A percentile compares a stretch with the other conserved stretches of the same genome.
Conservation (phyloP, 768 basidiomycete species). For the Trametes cingulata region DNA sequence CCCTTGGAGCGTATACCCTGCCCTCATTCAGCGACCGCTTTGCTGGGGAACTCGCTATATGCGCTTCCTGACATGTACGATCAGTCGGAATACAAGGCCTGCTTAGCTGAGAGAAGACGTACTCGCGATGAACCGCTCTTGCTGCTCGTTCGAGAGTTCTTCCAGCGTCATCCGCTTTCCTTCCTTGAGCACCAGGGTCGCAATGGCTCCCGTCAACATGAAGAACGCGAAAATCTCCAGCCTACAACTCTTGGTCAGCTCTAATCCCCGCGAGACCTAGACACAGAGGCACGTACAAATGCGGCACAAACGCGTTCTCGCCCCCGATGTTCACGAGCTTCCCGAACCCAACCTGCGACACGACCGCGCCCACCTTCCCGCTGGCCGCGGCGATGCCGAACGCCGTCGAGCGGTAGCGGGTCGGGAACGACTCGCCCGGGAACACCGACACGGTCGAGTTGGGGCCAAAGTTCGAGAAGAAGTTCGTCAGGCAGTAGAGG, state of each 20-base stretch:
- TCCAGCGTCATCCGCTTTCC: conserved; percentile 40
- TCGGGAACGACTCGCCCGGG: conserved; percentile 48
- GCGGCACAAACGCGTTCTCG: conserved; percentile 31
- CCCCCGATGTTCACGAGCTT: conserved; percentile 40
- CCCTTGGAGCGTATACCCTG: too few relatives aligned
- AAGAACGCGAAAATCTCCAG: conserved; percentile 47
- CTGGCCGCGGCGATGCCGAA: conserved; percentile 47
- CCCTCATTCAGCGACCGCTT: not conserved
- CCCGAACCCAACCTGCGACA: conserved; percentile 40
- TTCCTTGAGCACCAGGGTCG: conserved; percentile 45
- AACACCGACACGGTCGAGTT: conserved; percentile 46
- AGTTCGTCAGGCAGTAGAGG: conserved; percentile 42
- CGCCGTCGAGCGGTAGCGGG: conserved; percentile 44
- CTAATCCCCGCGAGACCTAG: not conserved
- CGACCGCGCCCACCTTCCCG: conserved; percentile 48
- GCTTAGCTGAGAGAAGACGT: not conserved
- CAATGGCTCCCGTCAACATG: conserved; percentile 45
- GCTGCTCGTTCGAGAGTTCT: conserved; percentile 38
- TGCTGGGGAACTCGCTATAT: not conserved
- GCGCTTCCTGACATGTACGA: not conserved
- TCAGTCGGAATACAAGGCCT: not conserved
- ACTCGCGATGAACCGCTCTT: conserved; percentile 34
- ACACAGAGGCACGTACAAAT: conserved; percentile 37
- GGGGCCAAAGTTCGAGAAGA: conserved; percentile 49
- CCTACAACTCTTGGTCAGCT: conserved; percentile 16